Evolutionary conservation across 768 basidiomycete genomes (phyloP), one percentile per base, ranked within the genome.

Genomic region (Botryobasidium botryosum): DNA sequence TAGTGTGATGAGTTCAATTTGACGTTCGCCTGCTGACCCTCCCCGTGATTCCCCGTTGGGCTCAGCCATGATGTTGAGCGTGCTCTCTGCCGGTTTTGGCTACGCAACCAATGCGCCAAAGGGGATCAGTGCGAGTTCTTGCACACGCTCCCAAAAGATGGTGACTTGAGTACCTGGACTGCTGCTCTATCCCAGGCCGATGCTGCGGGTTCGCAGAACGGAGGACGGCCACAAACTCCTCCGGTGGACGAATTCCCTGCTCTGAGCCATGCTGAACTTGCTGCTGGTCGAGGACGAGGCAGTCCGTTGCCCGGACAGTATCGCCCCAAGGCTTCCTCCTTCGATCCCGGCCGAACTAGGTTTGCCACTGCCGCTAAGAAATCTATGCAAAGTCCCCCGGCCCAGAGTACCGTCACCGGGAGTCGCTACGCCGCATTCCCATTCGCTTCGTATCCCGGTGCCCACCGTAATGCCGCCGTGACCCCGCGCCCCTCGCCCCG

Each of bases 111-210:
- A 36, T 99, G 94, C 57, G 86, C 91, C 25, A 99, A 99, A 61
- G 84, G 90, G 44, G 90, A 92, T 46, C 75, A 72, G 51, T 97
- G 91, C 73, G 94, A 96, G 63, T 97, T 97, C 62, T 62, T 94
- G 57, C 91, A 94, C 57, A 83, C 85, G 58, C 65, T 91, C 4
- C 87, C 86, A 5, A 77, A 82, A 52, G 80, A 88, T 51, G 77
- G 82, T 32, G 88, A 94, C 56, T 70, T 87, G 29, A 60, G 75
- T 35, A 68, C 72, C 47, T 65, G 88, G 45, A 75, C 73, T 49
- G 67, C 70, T 29, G 77, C 75, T 21, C 72, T 87, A 62, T 65
- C 74, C 5, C 71, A 75, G n/a, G 69, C 74, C 6, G 75, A 72
- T 50, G 60, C 85, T 65, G 27, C 23, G 15, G 43, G 20, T 29